Evolutionary conservation across 805 yeast genomes (phyloP).

Genomic region (Yueomyces sp.): DNA sequence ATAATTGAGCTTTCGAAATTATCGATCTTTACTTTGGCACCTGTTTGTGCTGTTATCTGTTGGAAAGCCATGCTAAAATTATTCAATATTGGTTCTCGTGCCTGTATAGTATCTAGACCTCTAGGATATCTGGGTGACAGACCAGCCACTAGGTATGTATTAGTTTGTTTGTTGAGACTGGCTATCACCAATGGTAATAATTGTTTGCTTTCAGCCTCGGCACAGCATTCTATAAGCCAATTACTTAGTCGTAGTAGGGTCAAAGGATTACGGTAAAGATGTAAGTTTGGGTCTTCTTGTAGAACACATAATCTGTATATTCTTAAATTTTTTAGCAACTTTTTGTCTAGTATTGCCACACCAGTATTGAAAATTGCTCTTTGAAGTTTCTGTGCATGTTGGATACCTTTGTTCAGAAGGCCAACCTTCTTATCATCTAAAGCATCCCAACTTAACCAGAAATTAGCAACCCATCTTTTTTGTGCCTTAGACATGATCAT

Average conservation of each 20-base stretch:
- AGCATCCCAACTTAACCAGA: constrained; percentile 60
- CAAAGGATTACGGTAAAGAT: constrained; percentile 71
- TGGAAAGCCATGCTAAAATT: constrained; percentile 88
- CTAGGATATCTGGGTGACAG: constrained; percentile 70
- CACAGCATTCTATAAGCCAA: constrained; percentile 84
- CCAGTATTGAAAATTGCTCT: constrained; percentile 78
- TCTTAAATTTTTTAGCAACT: constrained; percentile 62
- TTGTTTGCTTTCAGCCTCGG: constrained; percentile 54
- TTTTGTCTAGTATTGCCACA: constrained; percentile 75
- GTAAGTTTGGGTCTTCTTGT: constrained; percentile 77
- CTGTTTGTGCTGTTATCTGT: constrained; percentile 68
- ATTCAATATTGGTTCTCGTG: constrained; percentile 43
- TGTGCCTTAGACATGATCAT: constrained; percentile 27
- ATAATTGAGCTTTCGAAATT: constrained; percentile 91
- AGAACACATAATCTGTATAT: constrained; percentile 77
- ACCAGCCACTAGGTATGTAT: constrained; percentile 80
- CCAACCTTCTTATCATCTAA: constrained; percentile 31
- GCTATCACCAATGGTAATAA: constrained; percentile 79
- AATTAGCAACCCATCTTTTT: constrained; percentile 61
- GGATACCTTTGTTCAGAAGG: constrained; percentile 40
- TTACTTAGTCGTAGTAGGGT: constrained; percentile 72
- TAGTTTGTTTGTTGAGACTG: constrained; percentile 55
- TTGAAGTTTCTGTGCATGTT: constrained; percentile 73
- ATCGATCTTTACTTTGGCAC: constrained; percentile 82
- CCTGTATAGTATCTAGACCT: constrained; percentile 23